Evolutionary conservation across 1,284 basidiomycete genomes (phyloP).

Genomic region (Boletus sp.): DNA sequence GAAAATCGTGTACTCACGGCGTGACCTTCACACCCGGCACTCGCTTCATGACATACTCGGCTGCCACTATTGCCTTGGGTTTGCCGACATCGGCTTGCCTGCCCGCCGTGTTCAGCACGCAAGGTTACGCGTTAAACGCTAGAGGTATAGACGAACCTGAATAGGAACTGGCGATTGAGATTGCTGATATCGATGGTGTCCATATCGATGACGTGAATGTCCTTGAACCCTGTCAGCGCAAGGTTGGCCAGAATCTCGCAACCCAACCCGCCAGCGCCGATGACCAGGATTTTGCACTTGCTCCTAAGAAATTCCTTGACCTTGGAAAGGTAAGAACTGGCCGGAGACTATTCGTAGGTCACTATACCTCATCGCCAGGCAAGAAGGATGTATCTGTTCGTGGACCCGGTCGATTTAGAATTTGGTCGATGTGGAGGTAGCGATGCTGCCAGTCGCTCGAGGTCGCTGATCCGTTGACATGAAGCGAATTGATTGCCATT

Average conservation of each 20-base stretch:
- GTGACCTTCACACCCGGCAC: conserved; percentile 93
- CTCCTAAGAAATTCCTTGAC: conserved; percentile 85
- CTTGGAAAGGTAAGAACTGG: conserved; percentile 37
- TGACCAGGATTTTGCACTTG: conserved; percentile 91
- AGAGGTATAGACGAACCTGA: conserved; percentile 64
- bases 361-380: conserved; percentile 65
- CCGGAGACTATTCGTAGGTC: conserved; percentile 7
- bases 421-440: conserved; percentile 77
- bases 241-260: conserved; percentile 95
- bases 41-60: conserved; percentile 92
- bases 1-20: conserved; percentile 55
- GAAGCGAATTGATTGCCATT: conserved; percentile 32
- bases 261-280: conserved; percentile 92
- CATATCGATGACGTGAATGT: conserved; percentile 99
- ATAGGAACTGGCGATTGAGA: conserved; percentile 96
- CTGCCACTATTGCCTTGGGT: conserved; percentile 91
- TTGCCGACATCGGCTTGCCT: conserved; percentile 91
- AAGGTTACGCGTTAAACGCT: background rate
- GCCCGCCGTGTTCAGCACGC: conserved; percentile 2
- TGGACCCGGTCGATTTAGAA: conserved; percentile 77
- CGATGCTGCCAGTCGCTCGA: conserved; percentile 65
- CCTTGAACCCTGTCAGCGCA: conserved; percentile 91
- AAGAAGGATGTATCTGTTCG: conserved; percentile 73
- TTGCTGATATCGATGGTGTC: conserved; percentile 99
- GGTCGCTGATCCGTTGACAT: conserved; percentile 30